phyloP scores from a whole-genome alignment of 2,329 filamentous ascomycete genomes.

The Fonsecaea pedrosoi region DNA sequence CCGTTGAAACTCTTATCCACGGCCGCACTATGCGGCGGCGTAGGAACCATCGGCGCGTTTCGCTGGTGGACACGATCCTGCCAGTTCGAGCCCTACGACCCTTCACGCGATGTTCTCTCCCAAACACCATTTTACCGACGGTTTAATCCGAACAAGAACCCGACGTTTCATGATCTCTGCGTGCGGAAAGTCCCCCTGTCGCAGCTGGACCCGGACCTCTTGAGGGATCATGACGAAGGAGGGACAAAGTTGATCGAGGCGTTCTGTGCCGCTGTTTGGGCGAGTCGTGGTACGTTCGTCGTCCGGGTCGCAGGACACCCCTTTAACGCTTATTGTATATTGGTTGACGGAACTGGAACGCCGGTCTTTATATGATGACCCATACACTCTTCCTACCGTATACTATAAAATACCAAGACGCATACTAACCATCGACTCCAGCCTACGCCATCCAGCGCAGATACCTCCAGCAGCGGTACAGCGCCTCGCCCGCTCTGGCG shows the following conservation, averaged over 20 bases:
- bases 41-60: background rate
- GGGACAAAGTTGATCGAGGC: background rate
- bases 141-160: background rate
- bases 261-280: background rate
- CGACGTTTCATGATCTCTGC: background rate
- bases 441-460: conserved; percentile 53
- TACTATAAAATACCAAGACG: no score
- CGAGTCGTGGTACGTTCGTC: background rate
- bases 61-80: background rate
- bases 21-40: background rate
- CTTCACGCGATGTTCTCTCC: background rate
- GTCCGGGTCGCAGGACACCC: background rate
- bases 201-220: background rate
- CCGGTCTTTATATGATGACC: no score
- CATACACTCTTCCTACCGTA: no score
- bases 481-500: conserved; percentile 40
- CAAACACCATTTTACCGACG: background rate
- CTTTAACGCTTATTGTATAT: no score
- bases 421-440: background rate
- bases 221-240: background rate
- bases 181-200: background rate
- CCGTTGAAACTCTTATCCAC: background rate
- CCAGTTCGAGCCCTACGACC: background rate
- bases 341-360: no score
- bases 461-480: conserved; percentile 32